A percentile compares a stretch with the other conserved stretches of the same genome.
phyloP scores from a whole-genome alignment of 176 grass and related monocot genomes.

The Musa troglodytarum region DNA sequence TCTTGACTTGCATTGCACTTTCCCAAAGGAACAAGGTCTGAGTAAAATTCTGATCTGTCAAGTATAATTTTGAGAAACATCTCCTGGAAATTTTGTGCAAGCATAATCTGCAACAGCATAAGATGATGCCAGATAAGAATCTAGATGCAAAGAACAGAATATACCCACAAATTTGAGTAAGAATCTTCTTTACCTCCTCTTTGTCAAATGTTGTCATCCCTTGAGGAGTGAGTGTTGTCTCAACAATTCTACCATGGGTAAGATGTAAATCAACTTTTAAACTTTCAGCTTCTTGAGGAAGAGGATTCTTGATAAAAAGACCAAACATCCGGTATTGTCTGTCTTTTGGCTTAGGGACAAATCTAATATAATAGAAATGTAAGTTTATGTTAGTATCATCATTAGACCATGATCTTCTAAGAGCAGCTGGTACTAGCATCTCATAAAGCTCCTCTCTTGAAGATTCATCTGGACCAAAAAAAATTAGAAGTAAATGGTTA shows the following conservation, averaged over 20 bases:
- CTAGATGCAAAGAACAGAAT: neutral
- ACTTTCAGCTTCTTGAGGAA: constrained; percentile 73
- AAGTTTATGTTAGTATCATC: constrained; percentile 40
- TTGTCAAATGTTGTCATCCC: constrained; percentile 45
- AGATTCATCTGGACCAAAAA: constrained; percentile 64
- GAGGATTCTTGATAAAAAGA: constrained; percentile 60
- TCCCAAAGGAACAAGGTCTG: constrained; percentile 47
- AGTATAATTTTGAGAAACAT: constrained; percentile 84
- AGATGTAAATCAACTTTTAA: constrained; percentile 84
- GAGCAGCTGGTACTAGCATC: constrained; percentile 63
- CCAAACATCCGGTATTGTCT: constrained; percentile 86
- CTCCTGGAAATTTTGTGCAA: constrained; percentile 82
- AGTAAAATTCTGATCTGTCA: constrained; percentile 64
- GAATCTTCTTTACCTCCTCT: constrained; percentile 47
- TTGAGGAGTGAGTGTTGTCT: constrained; percentile 55
- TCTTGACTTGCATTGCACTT: constrained; percentile 22
- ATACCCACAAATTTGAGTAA: neutral
- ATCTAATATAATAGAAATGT: constrained; percentile 76
- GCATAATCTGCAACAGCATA: constrained; percentile 45
- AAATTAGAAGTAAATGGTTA: constrained; percentile 19
- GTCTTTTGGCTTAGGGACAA: constrained; percentile 66
- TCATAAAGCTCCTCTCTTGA: constrained; percentile 79
- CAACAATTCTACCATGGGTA: constrained; percentile 62
- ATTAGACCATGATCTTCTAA: constrained; percentile 41
- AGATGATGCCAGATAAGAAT: constrained; percentile 10